phyloP scores from a whole-genome alignment of 1,284 basidiomycete species.

The Marasmius sp. region DNA sequence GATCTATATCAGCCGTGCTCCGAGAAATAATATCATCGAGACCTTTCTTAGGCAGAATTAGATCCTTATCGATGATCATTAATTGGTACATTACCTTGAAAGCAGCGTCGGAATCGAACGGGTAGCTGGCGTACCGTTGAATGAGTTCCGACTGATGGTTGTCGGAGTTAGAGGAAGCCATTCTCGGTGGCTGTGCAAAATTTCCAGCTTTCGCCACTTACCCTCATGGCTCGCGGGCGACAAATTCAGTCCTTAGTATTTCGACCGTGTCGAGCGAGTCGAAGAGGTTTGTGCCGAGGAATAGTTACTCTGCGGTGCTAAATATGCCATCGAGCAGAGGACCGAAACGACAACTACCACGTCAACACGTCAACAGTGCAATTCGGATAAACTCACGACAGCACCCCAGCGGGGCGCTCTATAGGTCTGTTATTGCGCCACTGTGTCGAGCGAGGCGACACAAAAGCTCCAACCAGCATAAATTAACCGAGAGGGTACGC shows the following conservation, averaged over 20 bases:
- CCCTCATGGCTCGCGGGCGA: not conserved
- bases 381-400: too few relatives aligned
- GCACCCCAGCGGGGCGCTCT: too few relatives aligned
- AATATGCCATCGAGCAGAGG: too few relatives aligned
- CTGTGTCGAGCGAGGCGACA: too few relatives aligned
- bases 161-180: not conserved
- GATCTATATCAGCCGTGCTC: slow-evolving; percentile 31
- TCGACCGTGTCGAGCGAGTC: not conserved
- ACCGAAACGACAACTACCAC: too few relatives aligned
- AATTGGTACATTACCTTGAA: slow-evolving; percentile 49
- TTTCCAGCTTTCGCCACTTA: not conserved
- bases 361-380: too few relatives aligned
- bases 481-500: too few relatives aligned
- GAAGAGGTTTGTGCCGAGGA: too few relatives aligned
- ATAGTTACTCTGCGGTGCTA: too few relatives aligned
- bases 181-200: not conserved
- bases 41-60: slow-evolving; percentile 52
- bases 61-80: not conserved
- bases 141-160: slow-evolving; percentile 15
- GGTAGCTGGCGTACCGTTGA: slow-evolving; percentile 41
- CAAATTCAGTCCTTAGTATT: not conserved
- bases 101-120: slow-evolving; percentile 53
- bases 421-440: too few relatives aligned
- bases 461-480: too few relatives aligned
- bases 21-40: slow-evolving; percentile 52